phyloP scores from a whole-genome alignment of 441 rosid species.

The Bruguiera hainesii region DNA sequence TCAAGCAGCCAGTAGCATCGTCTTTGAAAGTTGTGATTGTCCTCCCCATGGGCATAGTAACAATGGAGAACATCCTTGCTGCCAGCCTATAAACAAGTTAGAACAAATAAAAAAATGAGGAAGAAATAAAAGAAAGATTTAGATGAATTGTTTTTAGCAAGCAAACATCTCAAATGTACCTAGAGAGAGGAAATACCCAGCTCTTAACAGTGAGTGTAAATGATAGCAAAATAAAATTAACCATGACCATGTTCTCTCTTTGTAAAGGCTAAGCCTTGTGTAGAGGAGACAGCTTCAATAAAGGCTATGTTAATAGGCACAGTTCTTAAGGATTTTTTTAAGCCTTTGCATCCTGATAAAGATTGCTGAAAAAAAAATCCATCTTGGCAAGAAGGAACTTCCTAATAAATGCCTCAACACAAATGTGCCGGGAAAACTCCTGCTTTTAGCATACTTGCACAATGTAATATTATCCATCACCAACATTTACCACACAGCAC shows the following conservation, averaged over 20 bases:
- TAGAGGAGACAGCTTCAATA: neutral
- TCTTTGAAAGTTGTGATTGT: conserved; percentile 57
- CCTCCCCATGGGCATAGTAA: conserved; percentile 79
- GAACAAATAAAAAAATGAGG: neutral
- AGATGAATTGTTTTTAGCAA: neutral
- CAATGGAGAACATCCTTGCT: conserved; percentile 74
- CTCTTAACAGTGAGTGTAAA: neutral
- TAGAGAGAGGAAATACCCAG: neutral
- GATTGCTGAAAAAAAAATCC: too few species aligned
- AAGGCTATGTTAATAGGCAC: too few species aligned
- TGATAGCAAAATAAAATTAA: too few species aligned
- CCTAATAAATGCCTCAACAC: too few species aligned
- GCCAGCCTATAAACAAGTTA: conserved; percentile 39
- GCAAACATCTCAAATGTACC: neutral
- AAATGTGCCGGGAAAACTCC: too few species aligned
- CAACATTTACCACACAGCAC: too few species aligned
- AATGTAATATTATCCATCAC: too few species aligned
- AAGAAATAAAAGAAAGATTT: neutral
- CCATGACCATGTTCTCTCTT: neutral
- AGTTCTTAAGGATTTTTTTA: too few species aligned
- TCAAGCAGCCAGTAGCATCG: conserved; percentile 80
- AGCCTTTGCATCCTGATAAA: too few species aligned
- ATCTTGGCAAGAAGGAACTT: too few species aligned
- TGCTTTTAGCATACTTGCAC: too few species aligned
- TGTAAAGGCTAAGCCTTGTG: neutral